Evolutionary conservation across 106 monocot species (phyloP).

Genomic region (Phalaenopsis aphrodite): DNA sequence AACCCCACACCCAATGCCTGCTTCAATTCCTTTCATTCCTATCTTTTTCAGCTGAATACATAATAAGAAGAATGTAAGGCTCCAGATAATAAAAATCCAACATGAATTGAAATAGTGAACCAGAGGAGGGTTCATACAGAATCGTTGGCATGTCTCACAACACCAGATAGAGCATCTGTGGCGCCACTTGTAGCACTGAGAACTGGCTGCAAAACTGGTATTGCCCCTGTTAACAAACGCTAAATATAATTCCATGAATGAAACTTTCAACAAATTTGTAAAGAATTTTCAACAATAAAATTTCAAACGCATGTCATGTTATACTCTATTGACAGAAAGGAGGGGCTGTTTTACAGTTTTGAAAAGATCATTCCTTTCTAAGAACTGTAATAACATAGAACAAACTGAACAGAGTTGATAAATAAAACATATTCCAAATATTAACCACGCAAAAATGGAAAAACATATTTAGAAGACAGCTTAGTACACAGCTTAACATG

Average conservation of each 20-base stretch:
- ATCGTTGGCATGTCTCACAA: constrained; percentile 59
- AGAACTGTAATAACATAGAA: background rate
- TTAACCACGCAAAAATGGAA: background rate
- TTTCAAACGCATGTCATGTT: background rate
- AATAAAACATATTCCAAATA: background rate
- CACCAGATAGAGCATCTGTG: constrained; percentile 81
- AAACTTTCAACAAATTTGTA: background rate
- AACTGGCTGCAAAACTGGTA: constrained; percentile 78
- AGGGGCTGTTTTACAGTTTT: background rate
- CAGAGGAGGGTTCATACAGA: constrained; percentile 37
- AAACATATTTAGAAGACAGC: background rate
- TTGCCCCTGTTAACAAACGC: constrained; percentile 46
- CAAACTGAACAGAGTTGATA: background rate
- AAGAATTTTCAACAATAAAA: background rate
- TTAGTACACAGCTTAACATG: background rate
- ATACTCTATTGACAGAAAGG: background rate
- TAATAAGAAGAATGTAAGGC: constrained; percentile 4
- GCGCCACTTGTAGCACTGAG: constrained; percentile 83
- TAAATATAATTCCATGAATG: background rate
- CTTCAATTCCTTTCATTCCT: constrained; percentile 72
- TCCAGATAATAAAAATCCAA: background rate
- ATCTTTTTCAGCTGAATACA: constrained; percentile 45
- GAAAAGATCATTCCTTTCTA: background rate
- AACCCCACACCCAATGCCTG: constrained; percentile 87
- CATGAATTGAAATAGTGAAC: background rate